Evolutionary conservation across 768 basidiomycete genomes (phyloP).

Genomic region (Leccinum boreale): DNA sequence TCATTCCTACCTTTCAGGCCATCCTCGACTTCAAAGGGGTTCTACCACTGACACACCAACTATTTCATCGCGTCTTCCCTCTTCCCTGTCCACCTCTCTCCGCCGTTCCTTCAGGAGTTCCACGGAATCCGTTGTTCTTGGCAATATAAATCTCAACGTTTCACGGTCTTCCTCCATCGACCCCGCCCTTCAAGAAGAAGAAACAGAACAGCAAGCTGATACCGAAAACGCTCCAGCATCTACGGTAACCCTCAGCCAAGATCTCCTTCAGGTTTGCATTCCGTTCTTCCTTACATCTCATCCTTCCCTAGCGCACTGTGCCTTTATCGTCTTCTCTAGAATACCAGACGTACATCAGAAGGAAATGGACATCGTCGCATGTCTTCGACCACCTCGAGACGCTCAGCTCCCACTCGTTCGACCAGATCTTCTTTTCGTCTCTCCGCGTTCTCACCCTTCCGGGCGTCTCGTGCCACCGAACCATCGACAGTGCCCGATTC

Average conservation of each 20-base stretch:
- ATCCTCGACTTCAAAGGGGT: conserved; percentile 9
- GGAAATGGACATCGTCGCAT: conserved; percentile 18
- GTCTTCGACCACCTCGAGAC: conserved; percentile 22
- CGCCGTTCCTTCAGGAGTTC: conserved; percentile 22
- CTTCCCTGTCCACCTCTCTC: conserved; percentile 17
- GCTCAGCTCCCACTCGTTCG: conserved; percentile 6
- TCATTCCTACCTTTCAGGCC: conserved; percentile 10
- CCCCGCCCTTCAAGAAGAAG: conserved; percentile 14
- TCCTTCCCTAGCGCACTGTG: not conserved
- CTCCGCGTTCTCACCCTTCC: conserved; percentile 18
- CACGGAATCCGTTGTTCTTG: conserved; percentile 24
- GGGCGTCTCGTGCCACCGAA: not conserved
- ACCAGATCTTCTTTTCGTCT: conserved; percentile 21
- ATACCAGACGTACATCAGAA: conserved; percentile 15
- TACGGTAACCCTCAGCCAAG: conserved; percentile 26
- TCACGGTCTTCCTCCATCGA: conserved; percentile 21
- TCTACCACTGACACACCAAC: conserved; percentile 16
- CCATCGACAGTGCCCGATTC: not conserved
- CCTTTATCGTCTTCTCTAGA: conserved; percentile 11
- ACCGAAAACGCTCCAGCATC: conserved; percentile 5
- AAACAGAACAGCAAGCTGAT: conserved; percentile 6
- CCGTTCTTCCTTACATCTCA: not conserved
- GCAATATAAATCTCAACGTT: conserved; percentile 25
- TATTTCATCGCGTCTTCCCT: conserved; percentile 11
- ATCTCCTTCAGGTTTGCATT: conserved; percentile 27